Evolutionary conservation across 495 filamentous ascomycete species (phyloP), one percentile per base, ranked within the genome.

Genomic region (Aspergillus funiculosus): DNA sequence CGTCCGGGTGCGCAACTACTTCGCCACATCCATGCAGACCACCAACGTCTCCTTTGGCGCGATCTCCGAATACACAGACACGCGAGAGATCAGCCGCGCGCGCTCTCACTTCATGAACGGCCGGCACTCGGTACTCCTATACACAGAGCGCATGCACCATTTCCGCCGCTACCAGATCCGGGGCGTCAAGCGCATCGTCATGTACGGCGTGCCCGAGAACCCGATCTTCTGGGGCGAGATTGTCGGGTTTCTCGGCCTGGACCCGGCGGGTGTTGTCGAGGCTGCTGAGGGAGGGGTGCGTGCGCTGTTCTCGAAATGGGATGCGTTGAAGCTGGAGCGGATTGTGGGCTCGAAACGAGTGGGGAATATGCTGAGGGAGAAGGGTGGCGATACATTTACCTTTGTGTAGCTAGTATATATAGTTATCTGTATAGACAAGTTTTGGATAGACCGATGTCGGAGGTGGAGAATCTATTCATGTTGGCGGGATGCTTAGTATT

Each of bases 111-210:
- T 98, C 67, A 62, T 89, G 46, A 82, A 66, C 32, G 91, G 90
- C 4, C 74, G 86, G 20, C 85, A 95, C 54, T 81, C 81, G 26
- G 75, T 96, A 15, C 67, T 98, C 26, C 71, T 98, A 13, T 97
- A 97, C 64, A 89, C 89, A 6, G 90, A 91, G 63, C 82, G 92
- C 20, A 83, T 89, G 13, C 94, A 97, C 67, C 94, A 98, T 62
- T 98, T 97, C 72, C 74, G 86, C 19, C 76, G 94, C 15, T 91
- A 89, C 56, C 75, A 75, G 46, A 67, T 98, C 15, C 74, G 80
- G 25, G 92, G 92, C 8, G 89, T 89, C 19, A 81, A 79, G 62
- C 75, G 78, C 38, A 76, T 96, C 6, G 68, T 95, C 29, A 81
- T 94, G 71, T 98, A 97, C 61, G 82, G 80, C 1, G 57, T 95